Evolutionary conservation across 2,329 filamentous ascomycete species (phyloP), one percentile per base, ranked within the genome.

Genomic region (Arthrinium phaeospermum): DNA sequence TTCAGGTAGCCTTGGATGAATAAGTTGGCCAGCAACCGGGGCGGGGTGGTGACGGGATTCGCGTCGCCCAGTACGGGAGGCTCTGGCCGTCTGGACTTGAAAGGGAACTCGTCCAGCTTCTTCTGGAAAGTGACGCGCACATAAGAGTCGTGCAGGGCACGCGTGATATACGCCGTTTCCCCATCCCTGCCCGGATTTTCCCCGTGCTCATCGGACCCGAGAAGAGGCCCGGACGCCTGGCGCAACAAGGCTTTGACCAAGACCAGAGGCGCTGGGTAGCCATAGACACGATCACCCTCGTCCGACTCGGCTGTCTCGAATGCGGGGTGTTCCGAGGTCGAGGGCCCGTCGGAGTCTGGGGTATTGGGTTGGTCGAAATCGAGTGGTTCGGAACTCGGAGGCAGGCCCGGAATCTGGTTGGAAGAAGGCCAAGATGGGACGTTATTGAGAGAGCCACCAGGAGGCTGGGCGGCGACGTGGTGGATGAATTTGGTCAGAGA

Each of bases 281-380:
- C 72, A 72, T 75, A 77, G 27, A 74, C 30, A 6, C 75, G 74
- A 57, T 75, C 73, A 12, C 75, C 74, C 75, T 75, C 67, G 12
- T 75, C 72, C 5, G 74, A 27, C 14, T 73, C 67, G 27, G 73
- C 51, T 13, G 69, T 75, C 27, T 75, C 74, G 64, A 69, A 68
- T 16, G 51, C 13, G 27, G 24, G 24, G 14, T 57, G 5, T 34
- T 57, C 51, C 16, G 51, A 57, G 27, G 13, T 19, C 4, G 51
- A 34, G 27, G 1, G 13, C 27, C 19, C 51, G 4, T 24, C 14
- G 4, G 51, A 57, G 2, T 27, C 51, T 6, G 51, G 51, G 19
- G 51, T 57, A 34, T 57, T 14, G 51, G 51, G 51, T 0, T 57
- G 49, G 4, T 53, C 14, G n/a, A 57, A 34, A 7, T 57, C 51